Percentiles rank a stretch among this genome's conserved stretches.
Conservation (phyloP, 768 basidiomycete genomes). For the Suillus subaureus region DNA sequence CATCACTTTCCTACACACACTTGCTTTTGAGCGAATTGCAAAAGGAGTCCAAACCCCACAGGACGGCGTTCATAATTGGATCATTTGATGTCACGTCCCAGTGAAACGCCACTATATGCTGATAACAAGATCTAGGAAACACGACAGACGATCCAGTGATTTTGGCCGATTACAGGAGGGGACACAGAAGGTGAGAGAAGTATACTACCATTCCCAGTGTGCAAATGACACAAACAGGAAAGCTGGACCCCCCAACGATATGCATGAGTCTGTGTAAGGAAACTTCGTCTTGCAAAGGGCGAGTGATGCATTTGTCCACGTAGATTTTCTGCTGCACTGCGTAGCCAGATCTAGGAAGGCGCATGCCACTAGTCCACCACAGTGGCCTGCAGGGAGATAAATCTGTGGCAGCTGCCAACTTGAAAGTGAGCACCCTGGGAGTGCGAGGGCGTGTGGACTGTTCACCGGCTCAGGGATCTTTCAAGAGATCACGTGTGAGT, state of each 20-base stretch:
- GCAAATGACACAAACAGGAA: neutral
- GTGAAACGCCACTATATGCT: neutral
- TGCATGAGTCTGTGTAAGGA: neutral
- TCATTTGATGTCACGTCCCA: neutral
- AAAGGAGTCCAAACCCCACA: neutral
- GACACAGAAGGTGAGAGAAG: neutral
- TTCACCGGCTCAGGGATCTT: neutral
- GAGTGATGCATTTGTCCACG: neutral
- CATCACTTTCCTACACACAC: neutral
- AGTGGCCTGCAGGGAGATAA: neutral
- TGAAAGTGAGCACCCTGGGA: neutral
- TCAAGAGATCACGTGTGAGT: neutral
- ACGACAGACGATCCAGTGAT: neutral
- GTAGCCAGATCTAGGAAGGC: neutral
- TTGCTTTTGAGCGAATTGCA: neutral
- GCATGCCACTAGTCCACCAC: neutral
- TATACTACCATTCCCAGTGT: neutral
- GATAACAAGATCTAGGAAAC: neutral
- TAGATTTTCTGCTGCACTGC: neutral
- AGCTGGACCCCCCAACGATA: neutral
- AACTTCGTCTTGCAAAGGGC: neutral
- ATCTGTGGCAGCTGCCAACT: neutral
- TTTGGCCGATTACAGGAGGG: neutral
- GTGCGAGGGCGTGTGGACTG: no score
- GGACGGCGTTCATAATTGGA: no score